These are phyloP conservation scores for Agapanthus africanus DNA, from an alignment of 106 monocot species.

Conservation along the genomic window DNA sequence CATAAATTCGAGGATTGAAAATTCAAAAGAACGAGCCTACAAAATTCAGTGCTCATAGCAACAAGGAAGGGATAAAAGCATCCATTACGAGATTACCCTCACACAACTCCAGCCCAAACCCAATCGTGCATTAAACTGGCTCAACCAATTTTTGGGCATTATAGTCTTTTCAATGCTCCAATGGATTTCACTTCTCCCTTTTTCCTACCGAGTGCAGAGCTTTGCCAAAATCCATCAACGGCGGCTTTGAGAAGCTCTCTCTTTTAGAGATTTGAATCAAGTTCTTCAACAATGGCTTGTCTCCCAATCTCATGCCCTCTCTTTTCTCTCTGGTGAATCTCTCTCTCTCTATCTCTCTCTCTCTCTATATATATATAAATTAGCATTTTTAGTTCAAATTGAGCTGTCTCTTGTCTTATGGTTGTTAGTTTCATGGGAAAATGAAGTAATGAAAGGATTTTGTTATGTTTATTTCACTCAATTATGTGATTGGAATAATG, in stretches of 20 bases:
- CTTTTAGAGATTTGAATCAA: background rate
- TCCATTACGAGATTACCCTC: too few species aligned
- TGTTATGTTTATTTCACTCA: background rate
- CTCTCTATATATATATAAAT: constrained; percentile 5
- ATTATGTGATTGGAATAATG: background rate
- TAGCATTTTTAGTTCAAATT: background rate
- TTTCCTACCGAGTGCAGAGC: too few species aligned
- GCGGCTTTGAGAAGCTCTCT: background rate
- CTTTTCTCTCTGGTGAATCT: constrained; percentile 23
- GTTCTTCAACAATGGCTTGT: constrained; percentile 24
- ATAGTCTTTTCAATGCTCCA: too few species aligned
- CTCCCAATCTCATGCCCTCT: constrained; percentile 16
- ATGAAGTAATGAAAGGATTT: constrained; percentile 1
- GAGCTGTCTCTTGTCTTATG: background rate
- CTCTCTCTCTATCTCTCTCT: too few species aligned
- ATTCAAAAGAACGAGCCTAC: too few species aligned
- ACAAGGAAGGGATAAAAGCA: too few species aligned
- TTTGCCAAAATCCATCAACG: constrained; percentile 3
- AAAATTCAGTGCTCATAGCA: too few species aligned
- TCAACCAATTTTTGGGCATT: too few species aligned
- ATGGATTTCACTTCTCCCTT: too few species aligned
- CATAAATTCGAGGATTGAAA: too few species aligned
- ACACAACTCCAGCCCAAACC: too few species aligned
- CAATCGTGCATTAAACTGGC: too few species aligned
- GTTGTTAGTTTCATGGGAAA: background rate